Base-by-base conservation (phyloP, 2,329 filamentous ascomycete genomes). In the Colletotrichum cereale region DNA sequence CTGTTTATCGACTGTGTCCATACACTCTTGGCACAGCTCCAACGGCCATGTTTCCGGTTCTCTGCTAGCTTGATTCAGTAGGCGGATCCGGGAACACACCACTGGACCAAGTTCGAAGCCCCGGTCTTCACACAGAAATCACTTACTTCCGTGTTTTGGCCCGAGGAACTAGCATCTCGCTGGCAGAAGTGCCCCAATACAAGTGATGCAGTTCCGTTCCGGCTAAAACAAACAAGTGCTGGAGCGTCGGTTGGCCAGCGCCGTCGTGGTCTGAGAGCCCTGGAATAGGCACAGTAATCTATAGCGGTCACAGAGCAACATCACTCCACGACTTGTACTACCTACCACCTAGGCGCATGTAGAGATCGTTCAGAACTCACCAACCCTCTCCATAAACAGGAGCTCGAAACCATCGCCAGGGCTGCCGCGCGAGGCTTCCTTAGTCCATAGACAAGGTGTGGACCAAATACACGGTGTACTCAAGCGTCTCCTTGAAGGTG, bases 131-230 rank as follows among this genome's bases (percentile, higher is more conserved):
- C 57, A 47, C 29, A 12, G 50, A 53, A 50, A 56, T 67, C 47
- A 48, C 38, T 67, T 44, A 47, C 42, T 47, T n/a, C 42, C 40
- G n/a, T 38, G 50, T 38, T 57, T 67, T 52, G 57, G 50, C 56
- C 34, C 36, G 38, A 56, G 47, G 47, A 66, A 50, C 66, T 71
- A 61, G 70, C 66, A 71, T 70, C 31, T 61, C 66, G 44, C 66
- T 70, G 58, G 69, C 53, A 70, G 24, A 38, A 44, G 60, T 66
- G 34, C 29, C 58, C 58, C 64, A 68, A 63, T 60, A 44, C 68
- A 63, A 71, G 52, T 40, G 42, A 60, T 40, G 24, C 31, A 14
- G 65, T 71, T 58, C 36, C 58, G 44, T 53, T 68, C 52, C 52
- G 36, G 38, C 68, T 63, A 62, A 57, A 57, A 40, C 42, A 29